Percentiles rank a stretch among this genome's conserved stretches.
These are phyloP conservation scores for Pseudocercospora fuligena DNA, from an alignment of 2,329 filamentous ascomycete species.

Conservation along the genomic window DNA sequence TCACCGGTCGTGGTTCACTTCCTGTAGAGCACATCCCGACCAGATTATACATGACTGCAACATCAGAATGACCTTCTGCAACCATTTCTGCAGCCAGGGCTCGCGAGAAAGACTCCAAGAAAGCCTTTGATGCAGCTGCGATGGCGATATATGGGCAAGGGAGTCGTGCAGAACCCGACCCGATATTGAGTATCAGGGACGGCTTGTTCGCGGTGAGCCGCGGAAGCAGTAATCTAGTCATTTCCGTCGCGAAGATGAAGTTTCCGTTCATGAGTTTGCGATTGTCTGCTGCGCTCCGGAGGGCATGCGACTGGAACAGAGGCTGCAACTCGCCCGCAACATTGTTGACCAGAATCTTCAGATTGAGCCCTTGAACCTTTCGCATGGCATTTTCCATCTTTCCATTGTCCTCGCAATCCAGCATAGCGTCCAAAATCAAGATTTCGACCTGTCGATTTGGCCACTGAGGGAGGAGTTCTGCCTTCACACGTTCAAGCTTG, in stretches of 20 bases:
- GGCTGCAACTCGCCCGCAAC: constrained; percentile 47
- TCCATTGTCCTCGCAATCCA: constrained; percentile 31
- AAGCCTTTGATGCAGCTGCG: constrained; percentile 54
- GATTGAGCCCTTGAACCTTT: constrained; percentile 30
- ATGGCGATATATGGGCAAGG: constrained; percentile 55
- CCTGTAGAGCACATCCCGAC: constrained; percentile 23
- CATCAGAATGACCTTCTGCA: constrained; percentile 39
- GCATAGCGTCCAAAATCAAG: constrained; percentile 51
- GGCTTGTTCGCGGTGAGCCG: constrained; percentile 47
- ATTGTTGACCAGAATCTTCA: constrained; percentile 62
- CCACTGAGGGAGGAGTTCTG: constrained; percentile 45
- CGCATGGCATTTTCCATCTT: constrained; percentile 13
- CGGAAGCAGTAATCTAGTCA: constrained; percentile 54
- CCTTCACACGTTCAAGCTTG: constrained; percentile 51
- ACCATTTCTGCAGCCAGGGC: constrained; percentile 42
- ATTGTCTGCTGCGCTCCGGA: constrained; percentile 7
- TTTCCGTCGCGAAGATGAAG: constrained; percentile 53
- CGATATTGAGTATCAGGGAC: constrained; percentile 45
- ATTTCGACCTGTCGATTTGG: constrained; percentile 47
- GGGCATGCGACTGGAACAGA: constrained; percentile 9
- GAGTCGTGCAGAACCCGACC: constrained; percentile 46
- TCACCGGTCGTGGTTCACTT: constrained; percentile 24
- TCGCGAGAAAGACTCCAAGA: constrained; percentile 46
- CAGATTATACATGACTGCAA: constrained; percentile 42
- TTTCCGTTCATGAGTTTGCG: constrained; percentile 49